A percentile compares a stretch with the other conserved stretches of the same genome.
phyloP scores from a whole-genome alignment of 2,329 filamentous ascomycete species.

The Xylaria sp. region DNA sequence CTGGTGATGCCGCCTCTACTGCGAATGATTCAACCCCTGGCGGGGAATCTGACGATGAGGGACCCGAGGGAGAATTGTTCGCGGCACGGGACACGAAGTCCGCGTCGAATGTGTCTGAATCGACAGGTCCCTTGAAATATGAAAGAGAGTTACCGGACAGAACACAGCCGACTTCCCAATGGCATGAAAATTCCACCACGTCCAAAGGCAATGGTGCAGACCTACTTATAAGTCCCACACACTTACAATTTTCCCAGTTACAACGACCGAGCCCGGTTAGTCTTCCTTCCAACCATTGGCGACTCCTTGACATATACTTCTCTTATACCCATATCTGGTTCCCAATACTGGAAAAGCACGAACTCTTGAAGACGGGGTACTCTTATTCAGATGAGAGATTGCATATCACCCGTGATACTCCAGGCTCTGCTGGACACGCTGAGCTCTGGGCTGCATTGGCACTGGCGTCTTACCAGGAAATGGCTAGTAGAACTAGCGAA shows the following conservation, averaged over 20 bases:
- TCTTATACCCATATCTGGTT: slow-evolving; percentile 82
- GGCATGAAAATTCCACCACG: slow-evolving; percentile 10
- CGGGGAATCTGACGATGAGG: slow-evolving; percentile 45
- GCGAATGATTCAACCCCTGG: slow-evolving; percentile 48
- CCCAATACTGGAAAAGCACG: slow-evolving; percentile 75
- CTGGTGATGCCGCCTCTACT: slow-evolving; percentile 52
- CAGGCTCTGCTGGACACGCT: slow-evolving; percentile 58
- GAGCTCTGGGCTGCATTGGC: slow-evolving; percentile 70
- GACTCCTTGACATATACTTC: slow-evolving; percentile 77
- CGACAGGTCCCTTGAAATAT: background rate
- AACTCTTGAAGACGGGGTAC: slow-evolving; percentile 61
- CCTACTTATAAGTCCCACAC: background rate
- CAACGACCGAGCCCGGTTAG: background rate
- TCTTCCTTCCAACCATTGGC: slow-evolving; percentile 65
- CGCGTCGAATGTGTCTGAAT: slow-evolving; percentile 1
- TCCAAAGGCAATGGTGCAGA: background rate
- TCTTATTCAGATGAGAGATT: slow-evolving; percentile 54
- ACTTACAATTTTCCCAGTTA: background rate
- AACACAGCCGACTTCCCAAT: slow-evolving; percentile 1
- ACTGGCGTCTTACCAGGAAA: slow-evolving; percentile 65
- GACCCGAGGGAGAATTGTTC: slow-evolving; percentile 41
- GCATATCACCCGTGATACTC: slow-evolving; percentile 42
- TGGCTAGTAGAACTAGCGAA: slow-evolving; percentile 42
- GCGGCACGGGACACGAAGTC: slow-evolving; percentile 20
- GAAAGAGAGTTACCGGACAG: slow-evolving; percentile 12